Base-by-base conservation (phyloP, 139 green algal species). In the Asterochloris erici region DNA sequence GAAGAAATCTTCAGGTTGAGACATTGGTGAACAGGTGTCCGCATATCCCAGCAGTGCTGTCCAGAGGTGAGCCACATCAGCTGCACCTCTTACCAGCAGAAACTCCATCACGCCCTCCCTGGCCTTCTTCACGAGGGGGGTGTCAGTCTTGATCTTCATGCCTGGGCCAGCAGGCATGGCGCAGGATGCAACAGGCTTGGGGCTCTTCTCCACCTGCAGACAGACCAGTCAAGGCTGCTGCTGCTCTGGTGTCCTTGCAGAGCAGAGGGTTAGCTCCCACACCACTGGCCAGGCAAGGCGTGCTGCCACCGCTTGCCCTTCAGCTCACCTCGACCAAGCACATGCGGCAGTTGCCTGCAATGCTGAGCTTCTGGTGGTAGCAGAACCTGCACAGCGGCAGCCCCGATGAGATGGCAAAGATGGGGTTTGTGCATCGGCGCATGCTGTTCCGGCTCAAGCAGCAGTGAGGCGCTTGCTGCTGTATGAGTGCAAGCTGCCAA, bases 31-130 rank as follows among this genome's bases (percentile, higher is more conserved):
- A 9, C 66, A 73, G 19, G 23, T 73, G 66, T 27, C 19, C 6
- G 79, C 47, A 66, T n/a, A n/a, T 73, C 73, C 83, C n/a, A 71
- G 68, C 1, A 83, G 16, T 64, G 77, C 62, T 38, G 84, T 17
- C 15, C 1, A 24, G 24, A 11, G 15, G 21, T 73, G 66, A 73
- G 1, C 66, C 38, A 54, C 38, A 54, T 54, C 38, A 54, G 38
- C 21, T 73, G 61, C 23, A 11, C 17, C 16, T 68, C 86, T 23
- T 68, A 98, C 89, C 85, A 99, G 91, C 84, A 99, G 87, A 76
- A 99, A 98, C 93, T 99, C 97, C 97, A 99, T 99, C 28, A 99
- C 97, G 26, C 97, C 97, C 90, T 99, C 97, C 13, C 97, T 88
- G 11, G 97, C 97, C 83, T 99, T 99, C 90, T 98, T 98, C n/a